phyloP scores from a whole-genome alignment of 768 basidiomycete species.

The Coprinopsis strossmayeri region DNA sequence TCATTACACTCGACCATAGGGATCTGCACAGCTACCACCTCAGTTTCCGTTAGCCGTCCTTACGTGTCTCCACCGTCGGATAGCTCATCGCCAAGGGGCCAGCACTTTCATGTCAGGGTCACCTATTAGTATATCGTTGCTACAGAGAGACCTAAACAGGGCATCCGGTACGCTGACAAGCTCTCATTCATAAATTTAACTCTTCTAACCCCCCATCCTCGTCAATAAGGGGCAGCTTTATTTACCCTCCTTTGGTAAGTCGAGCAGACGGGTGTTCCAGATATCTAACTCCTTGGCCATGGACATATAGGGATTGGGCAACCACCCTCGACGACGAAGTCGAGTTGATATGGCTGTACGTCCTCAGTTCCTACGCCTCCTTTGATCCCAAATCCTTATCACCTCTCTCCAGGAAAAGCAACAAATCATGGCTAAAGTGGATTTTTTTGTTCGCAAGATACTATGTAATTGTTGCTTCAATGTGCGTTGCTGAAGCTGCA shows the following conservation, averaged over 20 bases:
- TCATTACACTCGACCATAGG: too few species aligned
- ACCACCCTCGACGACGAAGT: slow-evolving; percentile 26
- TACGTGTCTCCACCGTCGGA: neutral
- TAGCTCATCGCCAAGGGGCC: neutral
- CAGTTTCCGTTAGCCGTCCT: neutral
- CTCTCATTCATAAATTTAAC: neutral
- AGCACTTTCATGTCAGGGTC: neutral
- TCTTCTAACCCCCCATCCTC: neutral
- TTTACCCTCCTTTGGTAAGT: slow-evolving; percentile 16
- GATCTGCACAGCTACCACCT: too few species aligned
- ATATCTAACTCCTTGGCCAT: neutral
- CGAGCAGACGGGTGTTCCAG: neutral
- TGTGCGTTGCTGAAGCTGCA: slow-evolving; percentile 16
- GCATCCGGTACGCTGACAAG: slow-evolving; percentile 1
- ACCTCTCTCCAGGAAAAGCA: slow-evolving; percentile 17
- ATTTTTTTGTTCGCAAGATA: slow-evolving; percentile 24
- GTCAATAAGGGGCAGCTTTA: neutral
- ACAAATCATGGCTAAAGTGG: slow-evolving; percentile 28
- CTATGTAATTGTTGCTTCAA: slow-evolving; percentile 18
- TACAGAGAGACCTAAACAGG: neutral
- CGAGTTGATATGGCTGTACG: slow-evolving; percentile 24
- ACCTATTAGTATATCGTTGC: neutral
- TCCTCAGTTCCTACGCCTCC: neutral
- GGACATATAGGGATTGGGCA: slow-evolving; percentile 20
- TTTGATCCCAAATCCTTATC: neutral